phyloP scores from a whole-genome alignment of 108 stramenopile genomes.

The Skeletonema tropicum region DNA sequence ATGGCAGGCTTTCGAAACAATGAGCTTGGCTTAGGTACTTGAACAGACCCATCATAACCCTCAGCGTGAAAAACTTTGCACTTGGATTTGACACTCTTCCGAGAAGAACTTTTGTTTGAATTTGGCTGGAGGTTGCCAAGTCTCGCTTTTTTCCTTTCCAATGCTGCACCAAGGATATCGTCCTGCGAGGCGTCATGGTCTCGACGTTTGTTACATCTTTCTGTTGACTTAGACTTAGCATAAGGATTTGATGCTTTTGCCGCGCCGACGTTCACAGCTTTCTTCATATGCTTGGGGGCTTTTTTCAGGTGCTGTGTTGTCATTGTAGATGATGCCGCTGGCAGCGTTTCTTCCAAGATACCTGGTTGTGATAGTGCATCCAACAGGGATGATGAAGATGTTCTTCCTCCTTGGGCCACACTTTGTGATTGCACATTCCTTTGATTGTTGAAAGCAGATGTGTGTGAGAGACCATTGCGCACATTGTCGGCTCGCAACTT shows the following conservation, averaged over 20 bases:
- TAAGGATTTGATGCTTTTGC: conserved; percentile 18
- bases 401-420: too few species aligned
- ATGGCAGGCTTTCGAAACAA: conserved; percentile 19
- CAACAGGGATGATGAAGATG: conserved; percentile 11
- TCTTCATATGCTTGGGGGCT: conserved; percentile 47
- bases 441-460: not conserved
- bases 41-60: conserved; percentile 70
- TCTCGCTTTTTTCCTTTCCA: conserved; percentile 20
- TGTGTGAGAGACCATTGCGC: not conserved
- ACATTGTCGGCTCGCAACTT: not conserved
- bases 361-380: conserved; percentile 36
- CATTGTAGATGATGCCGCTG: not conserved
- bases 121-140: not conserved
- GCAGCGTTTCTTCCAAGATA: not conserved
- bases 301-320: conserved; percentile 11
- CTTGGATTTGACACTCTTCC: not conserved
- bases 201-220: conserved; percentile 3
- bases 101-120: not conserved
- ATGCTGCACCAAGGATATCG: conserved; percentile 35
- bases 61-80: conserved; percentile 38
- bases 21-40: conserved; percentile 65
- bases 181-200: not conserved
- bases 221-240: not conserved
- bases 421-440: not conserved
- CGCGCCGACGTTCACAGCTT: not conserved